A percentile compares a stretch with the other conserved stretches of the same genome.
Conservation (phyloP, 441 rosid genomes). For the Mallotus repandus region DNA sequence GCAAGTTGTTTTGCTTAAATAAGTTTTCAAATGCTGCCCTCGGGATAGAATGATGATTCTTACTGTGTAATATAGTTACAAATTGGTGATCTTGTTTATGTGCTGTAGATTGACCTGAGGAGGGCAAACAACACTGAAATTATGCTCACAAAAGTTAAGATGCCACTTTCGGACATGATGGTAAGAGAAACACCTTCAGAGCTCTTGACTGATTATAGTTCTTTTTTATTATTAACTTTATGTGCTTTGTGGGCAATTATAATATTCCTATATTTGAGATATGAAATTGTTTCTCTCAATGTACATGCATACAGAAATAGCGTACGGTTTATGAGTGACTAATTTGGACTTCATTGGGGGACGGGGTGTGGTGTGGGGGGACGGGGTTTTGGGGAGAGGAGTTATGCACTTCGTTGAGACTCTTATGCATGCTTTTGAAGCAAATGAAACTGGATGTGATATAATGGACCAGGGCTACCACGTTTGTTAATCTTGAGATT, state of each 20-base stretch:
- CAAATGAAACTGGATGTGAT: not conserved
- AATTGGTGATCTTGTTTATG: slow-evolving; percentile 15
- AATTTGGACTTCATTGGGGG: not conserved
- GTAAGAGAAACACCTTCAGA: slow-evolving; percentile 44
- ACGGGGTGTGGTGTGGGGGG: no score
- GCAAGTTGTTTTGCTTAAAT: not conserved
- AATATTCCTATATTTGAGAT: slow-evolving; percentile 9
- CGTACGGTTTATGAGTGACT: slow-evolving; percentile 1
- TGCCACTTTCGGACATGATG: slow-evolving; percentile 99
- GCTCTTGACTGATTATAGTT: slow-evolving; percentile 4
- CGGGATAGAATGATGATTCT: slow-evolving; percentile 4
- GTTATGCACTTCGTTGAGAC: not conserved
- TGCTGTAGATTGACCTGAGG: slow-evolving; percentile 80
- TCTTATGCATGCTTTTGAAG: not conserved
- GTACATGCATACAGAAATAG: not conserved
- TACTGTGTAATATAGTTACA: not conserved
- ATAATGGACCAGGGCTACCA: not conserved
- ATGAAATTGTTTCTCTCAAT: slow-evolving; percentile 6
- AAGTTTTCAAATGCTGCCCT: not conserved
- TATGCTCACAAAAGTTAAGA: slow-evolving; percentile 99
- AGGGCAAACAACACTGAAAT: slow-evolving; percentile 99
- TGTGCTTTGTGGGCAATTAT: slow-evolving; percentile 6
- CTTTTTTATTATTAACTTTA: not conserved
- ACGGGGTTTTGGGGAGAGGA: no score
- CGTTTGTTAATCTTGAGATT: not conserved